Percentiles rank a stretch among this genome's conserved stretches.
These are phyloP conservation scores for Aegilops tauschii DNA, from an alignment of 176 grass and related monocot genomes.

Conservation along the genomic window DNA sequence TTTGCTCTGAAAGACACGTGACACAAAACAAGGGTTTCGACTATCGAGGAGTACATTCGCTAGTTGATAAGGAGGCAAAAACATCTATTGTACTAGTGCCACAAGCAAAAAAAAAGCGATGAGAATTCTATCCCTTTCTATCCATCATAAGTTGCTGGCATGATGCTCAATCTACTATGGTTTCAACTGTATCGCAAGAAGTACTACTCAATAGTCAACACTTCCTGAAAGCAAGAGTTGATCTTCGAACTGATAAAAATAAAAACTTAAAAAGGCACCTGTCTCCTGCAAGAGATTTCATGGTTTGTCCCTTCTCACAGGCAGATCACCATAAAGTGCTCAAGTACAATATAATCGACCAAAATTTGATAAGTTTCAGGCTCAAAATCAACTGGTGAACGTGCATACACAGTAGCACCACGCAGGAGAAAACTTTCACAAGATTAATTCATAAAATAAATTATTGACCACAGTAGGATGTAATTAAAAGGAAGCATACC, in stretches of 20 bases:
- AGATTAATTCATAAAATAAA: constrained; percentile 1
- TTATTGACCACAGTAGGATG: background rate
- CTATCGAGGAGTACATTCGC: background rate
- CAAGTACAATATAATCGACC: background rate
- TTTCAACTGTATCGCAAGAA: background rate
- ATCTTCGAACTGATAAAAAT: background rate
- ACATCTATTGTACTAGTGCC: background rate
- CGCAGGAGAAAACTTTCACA: constrained; percentile 2
- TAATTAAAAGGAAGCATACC: constrained; percentile 46
- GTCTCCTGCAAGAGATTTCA: background rate
- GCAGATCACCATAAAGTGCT: background rate
- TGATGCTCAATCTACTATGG: background rate
- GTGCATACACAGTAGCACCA: background rate
- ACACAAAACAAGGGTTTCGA: background rate
- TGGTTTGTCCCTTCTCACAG: background rate
- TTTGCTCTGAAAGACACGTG: background rate
- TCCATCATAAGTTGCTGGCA: background rate
- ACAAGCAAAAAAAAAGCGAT: background rate
- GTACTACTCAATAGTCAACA: background rate
- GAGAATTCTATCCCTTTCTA: background rate
- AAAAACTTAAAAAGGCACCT: background rate
- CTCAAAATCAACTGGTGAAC: background rate
- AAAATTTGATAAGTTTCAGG: background rate
- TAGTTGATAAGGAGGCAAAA: constrained; percentile 12
- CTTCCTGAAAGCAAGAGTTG: background rate